A percentile compares a stretch with the other conserved stretches of the same genome.
These are phyloP conservation scores for Guadua angustifolia DNA, from an alignment of 176 grass and related monocot genomes.

Conservation along the genomic window DNA sequence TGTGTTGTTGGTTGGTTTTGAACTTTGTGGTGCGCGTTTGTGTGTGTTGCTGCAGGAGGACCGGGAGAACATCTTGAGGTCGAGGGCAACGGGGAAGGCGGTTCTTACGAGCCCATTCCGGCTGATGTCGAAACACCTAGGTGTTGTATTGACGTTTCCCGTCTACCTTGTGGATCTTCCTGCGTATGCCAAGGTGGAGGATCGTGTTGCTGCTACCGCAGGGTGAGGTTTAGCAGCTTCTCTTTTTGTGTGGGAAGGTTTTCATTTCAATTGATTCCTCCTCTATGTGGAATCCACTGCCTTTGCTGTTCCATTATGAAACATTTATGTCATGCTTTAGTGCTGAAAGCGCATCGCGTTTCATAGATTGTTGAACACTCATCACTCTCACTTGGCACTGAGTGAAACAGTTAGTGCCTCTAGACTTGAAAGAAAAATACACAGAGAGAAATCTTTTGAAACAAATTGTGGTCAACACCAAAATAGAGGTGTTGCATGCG, in stretches of 20 bases:
- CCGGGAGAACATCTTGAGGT: conserved; percentile 85
- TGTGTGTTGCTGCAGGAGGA: conserved; percentile 68
- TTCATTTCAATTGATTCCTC: not conserved
- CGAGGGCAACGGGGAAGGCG: conserved; percentile 76
- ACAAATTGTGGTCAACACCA: conserved; percentile 1
- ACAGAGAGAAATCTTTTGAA: not conserved
- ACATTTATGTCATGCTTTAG: not conserved
- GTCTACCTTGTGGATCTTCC: conserved; percentile 71
- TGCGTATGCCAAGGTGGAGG: conserved; percentile 55
- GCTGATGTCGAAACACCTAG: conserved; percentile 88
- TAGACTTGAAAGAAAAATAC: not conserved
- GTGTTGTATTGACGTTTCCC: conserved; percentile 93
- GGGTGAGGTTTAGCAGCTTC: conserved; percentile 63
- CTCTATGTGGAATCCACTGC: conserved; percentile 25
- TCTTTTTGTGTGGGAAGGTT: not conserved
- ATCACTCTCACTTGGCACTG: not conserved
- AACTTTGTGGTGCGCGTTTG: conserved; percentile 16
- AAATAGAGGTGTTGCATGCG: not conserved
- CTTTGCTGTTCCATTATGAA: not conserved
- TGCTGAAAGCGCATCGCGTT: not conserved
- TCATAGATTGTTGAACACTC: not conserved
- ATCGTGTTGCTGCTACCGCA: conserved; percentile 80
- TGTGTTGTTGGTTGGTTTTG: conserved; percentile 1
- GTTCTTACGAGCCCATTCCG: conserved; percentile 88
- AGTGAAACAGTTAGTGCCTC: not conserved